A percentile compares a stretch with the other conserved stretches of the same genome.
Evolutionary conservation across 306 rosid species (phyloP).

Genomic region (Vigna unguiculata): DNA sequence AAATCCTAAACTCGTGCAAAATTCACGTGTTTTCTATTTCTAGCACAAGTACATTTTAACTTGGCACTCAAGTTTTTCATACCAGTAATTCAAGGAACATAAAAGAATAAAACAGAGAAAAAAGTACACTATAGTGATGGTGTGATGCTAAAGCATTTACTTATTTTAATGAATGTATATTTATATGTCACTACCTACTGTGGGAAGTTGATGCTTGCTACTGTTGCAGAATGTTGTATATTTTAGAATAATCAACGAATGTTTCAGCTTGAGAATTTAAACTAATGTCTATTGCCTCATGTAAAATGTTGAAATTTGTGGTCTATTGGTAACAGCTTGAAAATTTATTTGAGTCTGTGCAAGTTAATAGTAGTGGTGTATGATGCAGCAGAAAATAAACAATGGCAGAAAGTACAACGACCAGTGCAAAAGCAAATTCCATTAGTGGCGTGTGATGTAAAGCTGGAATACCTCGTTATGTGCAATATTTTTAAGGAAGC

Average conservation of each 20-base stretch:
- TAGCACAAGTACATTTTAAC: background rate
- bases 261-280: background rate
- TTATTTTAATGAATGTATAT: background rate
- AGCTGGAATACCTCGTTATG: background rate
- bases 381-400: constrained; percentile 15
- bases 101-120: background rate
- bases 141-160: background rate
- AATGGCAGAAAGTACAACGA: background rate
- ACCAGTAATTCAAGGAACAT: background rate
- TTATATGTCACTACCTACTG: background rate
- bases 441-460: constrained; percentile 6
- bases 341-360: background rate
- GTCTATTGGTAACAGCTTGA: too few relatives aligned
- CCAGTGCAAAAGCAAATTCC: constrained; percentile 20
- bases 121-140: background rate
- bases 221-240: background rate
- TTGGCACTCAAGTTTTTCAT: background rate
- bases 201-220: background rate
- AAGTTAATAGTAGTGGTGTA: background rate
- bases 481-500: background rate
- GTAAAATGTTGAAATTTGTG: background rate
- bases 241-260: background rate
- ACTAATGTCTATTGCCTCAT: background rate
- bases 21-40: too few relatives aligned
- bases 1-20: background rate